A percentile compares a stretch with the other conserved stretches of the same genome.
These are phyloP conservation scores for Clonostachys rosea DNA, from an alignment of 2,329 filamentous ascomycete species.

Conservation along the genomic window DNA sequence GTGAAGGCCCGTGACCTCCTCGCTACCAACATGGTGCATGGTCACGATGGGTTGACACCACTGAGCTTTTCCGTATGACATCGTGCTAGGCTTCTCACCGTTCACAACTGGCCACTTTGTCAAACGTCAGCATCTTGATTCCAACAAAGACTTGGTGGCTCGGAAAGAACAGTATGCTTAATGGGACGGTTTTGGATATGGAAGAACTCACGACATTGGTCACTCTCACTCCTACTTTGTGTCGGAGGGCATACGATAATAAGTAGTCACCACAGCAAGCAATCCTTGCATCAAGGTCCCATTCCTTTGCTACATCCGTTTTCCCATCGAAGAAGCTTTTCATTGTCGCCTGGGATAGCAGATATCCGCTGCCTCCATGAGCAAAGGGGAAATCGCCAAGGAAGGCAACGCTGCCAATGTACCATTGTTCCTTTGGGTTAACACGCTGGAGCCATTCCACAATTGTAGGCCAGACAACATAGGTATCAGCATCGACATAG, in stretches of 20 bases:
- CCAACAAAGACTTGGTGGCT: too few relatives aligned
- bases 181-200: background rate
- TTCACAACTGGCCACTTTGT: conserved; percentile 47
- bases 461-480: conserved; percentile 48
- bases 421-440: conserved; percentile 35
- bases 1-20: conserved; percentile 45
- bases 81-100: conserved; percentile 46
- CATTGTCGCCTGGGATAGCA: conserved; percentile 48
- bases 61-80: conserved; percentile 38
- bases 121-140: conserved; percentile 3
- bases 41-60: conserved; percentile 54
- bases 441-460: conserved; percentile 40
- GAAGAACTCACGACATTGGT: conserved; percentile 30
- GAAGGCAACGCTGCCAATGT: conserved; percentile 44
- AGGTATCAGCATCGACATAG: conserved; percentile 55
- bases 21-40: conserved; percentile 48
- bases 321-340: conserved; percentile 33
- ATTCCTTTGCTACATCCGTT: conserved; percentile 37
- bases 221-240: conserved; percentile 32
- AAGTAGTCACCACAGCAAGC: conserved; percentile 49
- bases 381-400: conserved; percentile 38
- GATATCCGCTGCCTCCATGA: conserved; percentile 52
- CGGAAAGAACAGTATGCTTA: too few relatives aligned
- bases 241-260: conserved; percentile 37
- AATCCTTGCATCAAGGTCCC: conserved; percentile 30